These are phyloP conservation scores for Nelumbo lutea DNA, from an alignment of 164 flowering plant species.

Conservation along the genomic window DNA sequence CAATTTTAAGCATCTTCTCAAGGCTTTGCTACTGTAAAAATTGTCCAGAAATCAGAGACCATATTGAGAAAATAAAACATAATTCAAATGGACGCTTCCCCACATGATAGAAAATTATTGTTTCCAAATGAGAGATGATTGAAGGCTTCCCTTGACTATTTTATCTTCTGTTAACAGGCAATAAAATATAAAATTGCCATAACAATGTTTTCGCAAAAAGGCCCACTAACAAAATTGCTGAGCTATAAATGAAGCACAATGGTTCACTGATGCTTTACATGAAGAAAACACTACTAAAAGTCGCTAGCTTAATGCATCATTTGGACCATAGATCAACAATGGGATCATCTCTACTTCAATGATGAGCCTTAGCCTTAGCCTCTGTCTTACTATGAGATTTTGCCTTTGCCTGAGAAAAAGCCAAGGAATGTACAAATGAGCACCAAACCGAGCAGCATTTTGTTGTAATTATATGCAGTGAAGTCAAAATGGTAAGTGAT, in stretches of 20 bases:
- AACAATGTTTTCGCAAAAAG: not conserved
- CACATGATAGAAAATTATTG: too few relatives aligned
- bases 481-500: too few relatives aligned
- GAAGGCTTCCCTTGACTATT: not conserved
- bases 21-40: too few relatives aligned
- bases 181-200: too few relatives aligned
- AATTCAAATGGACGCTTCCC: too few relatives aligned
- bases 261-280: not conserved
- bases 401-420: constrained; percentile 32
- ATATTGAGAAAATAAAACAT: too few relatives aligned
- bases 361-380: constrained; percentile 48
- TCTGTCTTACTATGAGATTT: constrained; percentile 41
- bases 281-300: not conserved
- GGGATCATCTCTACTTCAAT: constrained; percentile 11
- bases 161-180: not conserved
- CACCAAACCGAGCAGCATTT: too few relatives aligned
- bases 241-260: not conserved
- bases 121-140: not conserved
- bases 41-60: too few relatives aligned
- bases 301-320: not conserved
- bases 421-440: too few relatives aligned
- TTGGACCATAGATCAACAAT: not conserved
- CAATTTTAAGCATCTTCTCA: too few relatives aligned
- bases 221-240: not conserved
- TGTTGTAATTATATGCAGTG: too few relatives aligned